Evolutionary conservation across 2,329 filamentous ascomycete species (phyloP).

Genomic region (Diaporthe sp.): DNA sequence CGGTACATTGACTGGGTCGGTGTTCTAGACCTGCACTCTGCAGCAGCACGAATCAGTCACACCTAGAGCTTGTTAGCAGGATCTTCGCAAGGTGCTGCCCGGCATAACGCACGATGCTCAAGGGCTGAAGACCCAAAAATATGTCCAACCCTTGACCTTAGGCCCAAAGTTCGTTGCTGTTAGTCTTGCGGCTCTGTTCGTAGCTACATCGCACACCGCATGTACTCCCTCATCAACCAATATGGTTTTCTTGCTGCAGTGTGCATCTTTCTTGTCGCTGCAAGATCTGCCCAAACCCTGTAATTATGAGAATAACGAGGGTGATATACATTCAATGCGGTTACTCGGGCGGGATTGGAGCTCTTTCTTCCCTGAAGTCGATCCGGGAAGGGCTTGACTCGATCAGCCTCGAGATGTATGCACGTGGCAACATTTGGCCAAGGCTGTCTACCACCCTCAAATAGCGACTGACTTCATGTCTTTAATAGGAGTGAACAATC

Average conservation of each 20-base stretch:
- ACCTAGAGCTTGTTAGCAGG: not conserved
- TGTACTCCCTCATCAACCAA: not conserved
- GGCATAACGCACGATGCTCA: not conserved
- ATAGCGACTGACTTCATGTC: not conserved
- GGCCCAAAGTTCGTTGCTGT: not conserved
- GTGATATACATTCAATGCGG: not conserved
- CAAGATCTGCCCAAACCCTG: not conserved
- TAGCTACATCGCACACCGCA: not conserved
- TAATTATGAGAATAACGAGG: not conserved
- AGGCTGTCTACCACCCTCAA: not conserved
- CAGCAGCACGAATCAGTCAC: not conserved
- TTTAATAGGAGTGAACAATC: not conserved
- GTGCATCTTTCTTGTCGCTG: not conserved
- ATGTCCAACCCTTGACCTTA: not conserved
- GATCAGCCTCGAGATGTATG: not conserved
- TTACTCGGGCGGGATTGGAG: not conserved
- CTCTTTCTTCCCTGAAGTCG: not conserved
- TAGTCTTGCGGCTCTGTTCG: not conserved
- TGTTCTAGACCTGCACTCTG: not conserved
- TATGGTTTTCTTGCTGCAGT: not conserved
- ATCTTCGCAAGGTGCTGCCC: not conserved
- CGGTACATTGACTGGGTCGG: not conserved
- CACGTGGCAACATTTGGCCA: not conserved
- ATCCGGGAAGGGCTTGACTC: not conserved
- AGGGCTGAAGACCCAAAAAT: not conserved